Evolutionary conservation across 2,329 filamentous ascomycete genomes (phyloP), one percentile per base, ranked within the genome.

Genomic region (Epichloe amarillans): DNA sequence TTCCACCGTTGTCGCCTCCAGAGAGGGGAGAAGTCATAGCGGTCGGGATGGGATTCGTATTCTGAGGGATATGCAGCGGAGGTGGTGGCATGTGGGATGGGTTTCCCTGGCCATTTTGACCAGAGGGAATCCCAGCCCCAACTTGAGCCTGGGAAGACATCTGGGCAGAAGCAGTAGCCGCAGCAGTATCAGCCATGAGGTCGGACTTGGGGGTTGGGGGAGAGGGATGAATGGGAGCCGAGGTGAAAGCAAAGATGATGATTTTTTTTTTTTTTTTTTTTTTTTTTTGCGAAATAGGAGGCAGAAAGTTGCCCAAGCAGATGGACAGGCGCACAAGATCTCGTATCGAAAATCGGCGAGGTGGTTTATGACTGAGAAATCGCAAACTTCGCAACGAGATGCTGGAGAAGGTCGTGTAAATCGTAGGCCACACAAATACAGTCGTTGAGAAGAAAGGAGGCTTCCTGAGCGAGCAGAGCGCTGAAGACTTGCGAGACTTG

Each of bases 11-110:
- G 60, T 81, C 82, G 46, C 74, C 75, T 48, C 77, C 83, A 46
- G 84, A 86, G 79, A 89, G 82, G 89, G 82, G 89, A 53, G 88
- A 95, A 56, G 85, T 89, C 63, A 96, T 90, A 56, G 89, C 88
- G 33, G 88, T 94, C 46, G 90, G 90, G 63, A 96, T 93, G 45
- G 90, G 88, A 64, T 96, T 96, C 64, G 82, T 96, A 74, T 96
- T 97, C 70, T 93, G 88, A 30, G 91, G 90, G 63, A 97, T 97
- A 67, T 94, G 86, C 54, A 95, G 82, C 58, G 90, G 86, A 55
- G 89, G 89, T 52, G 91, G 90, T 53, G 88, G 86, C 85, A 96
- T 90, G 68, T 93, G 86, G 58, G 79, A 71, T 56, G 82, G 76
- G 65, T 83, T 83, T 56, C 74, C 70, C 70, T 87, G 84, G 59